phyloP scores from a whole-genome alignment of 257 asterid genomes.

The Solanum pennellii region DNA sequence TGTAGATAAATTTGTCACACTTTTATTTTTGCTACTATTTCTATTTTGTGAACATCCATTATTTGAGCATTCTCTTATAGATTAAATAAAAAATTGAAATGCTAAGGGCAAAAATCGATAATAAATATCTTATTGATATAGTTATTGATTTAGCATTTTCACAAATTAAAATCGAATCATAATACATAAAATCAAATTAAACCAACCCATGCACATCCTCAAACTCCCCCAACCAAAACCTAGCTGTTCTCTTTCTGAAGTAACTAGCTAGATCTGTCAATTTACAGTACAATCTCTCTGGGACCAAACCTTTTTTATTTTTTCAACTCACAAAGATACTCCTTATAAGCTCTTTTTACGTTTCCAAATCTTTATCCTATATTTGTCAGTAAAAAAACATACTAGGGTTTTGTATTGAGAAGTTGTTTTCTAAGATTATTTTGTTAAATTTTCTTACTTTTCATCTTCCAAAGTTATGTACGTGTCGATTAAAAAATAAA shows the following conservation, averaged over 20 bases:
- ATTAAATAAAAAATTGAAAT: no score
- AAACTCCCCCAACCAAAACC: background rate
- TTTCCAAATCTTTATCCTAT: conserved; percentile 4
- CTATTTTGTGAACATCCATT: no score
- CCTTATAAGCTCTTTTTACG: background rate
- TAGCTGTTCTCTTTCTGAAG: background rate
- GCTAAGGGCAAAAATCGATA: no score
- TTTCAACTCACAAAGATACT: background rate
- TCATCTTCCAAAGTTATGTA: background rate
- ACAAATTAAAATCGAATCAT: no score
- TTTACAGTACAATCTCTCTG: background rate
- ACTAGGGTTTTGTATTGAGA: background rate
- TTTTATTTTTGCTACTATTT: no score
- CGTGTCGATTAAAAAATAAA: background rate
- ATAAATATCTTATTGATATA: no score
- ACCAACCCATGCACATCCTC: background rate
- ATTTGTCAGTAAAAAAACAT: background rate
- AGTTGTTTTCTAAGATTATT: background rate
- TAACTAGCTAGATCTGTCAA: background rate
- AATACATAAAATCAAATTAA: no score
- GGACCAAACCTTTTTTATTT: background rate
- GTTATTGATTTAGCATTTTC: no score
- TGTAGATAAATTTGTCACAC: no score
- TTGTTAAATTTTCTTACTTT: background rate
- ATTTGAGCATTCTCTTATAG: no score